These are phyloP conservation scores for Dioszegia aurantiaca DNA, from an alignment of 768 basidiomycete genomes.

Conservation along the genomic window DNA sequence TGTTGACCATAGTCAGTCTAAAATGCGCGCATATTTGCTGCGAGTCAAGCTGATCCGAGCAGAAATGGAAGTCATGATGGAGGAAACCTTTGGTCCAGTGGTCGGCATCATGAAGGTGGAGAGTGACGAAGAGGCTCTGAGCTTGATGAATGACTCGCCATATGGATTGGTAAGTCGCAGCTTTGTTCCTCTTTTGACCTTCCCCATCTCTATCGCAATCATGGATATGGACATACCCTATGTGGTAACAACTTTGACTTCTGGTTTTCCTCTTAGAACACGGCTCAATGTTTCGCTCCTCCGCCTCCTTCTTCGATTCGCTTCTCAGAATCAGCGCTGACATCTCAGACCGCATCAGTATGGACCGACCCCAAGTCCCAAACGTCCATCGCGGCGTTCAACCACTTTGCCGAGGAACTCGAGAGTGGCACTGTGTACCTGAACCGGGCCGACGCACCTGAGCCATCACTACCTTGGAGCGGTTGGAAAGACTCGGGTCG, in stretches of 20 bases:
- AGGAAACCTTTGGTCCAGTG: constrained; percentile 82
- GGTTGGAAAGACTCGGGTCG: constrained; percentile 91
- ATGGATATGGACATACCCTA: too few relatives aligned
- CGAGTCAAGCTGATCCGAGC: constrained; percentile 4
- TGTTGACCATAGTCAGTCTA: constrained; percentile 77
- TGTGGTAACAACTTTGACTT: too few relatives aligned
- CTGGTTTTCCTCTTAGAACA: too few relatives aligned
- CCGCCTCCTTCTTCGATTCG: too few relatives aligned
- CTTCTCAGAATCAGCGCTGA: too few relatives aligned
- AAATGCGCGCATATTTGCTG: background rate
- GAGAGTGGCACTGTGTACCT: constrained; percentile 90
- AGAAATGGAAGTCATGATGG: constrained; percentile 94
- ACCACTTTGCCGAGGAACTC: constrained; percentile 65
- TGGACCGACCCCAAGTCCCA: constrained; percentile 75
- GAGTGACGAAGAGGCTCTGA: constrained; percentile 78
- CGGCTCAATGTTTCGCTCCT: too few relatives aligned
- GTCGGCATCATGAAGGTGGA: constrained; percentile 86
- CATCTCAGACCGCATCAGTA: constrained; percentile 69
- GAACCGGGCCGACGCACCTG: constrained; percentile 84
- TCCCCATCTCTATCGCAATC: too few relatives aligned
- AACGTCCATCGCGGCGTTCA: constrained; percentile 68
- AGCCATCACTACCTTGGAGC: constrained; percentile 91
- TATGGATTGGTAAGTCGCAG: constrained; percentile 73
- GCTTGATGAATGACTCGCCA: constrained; percentile 91
- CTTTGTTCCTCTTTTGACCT: too few relatives aligned